Evolutionary conservation across 768 basidiomycete species (phyloP), one percentile per base, ranked within the genome.

Genomic region (Serendipita vermifera): DNA sequence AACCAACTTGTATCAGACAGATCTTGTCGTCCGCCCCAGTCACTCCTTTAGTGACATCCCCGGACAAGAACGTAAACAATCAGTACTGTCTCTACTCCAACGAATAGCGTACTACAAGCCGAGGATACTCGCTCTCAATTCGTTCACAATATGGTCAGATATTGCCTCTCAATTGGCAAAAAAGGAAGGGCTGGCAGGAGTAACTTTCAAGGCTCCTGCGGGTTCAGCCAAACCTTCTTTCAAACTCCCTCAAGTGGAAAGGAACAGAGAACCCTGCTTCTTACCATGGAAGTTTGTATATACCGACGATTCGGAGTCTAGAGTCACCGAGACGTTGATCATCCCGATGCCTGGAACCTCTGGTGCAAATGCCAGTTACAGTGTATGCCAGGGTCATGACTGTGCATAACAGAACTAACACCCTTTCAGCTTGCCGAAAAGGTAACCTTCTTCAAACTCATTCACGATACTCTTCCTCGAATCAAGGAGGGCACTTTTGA

Each of bases 111-210:
- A n/a, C 5, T 51, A 26, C 46, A 51, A 51, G 32, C 46, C 46
- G n/a, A 20, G 46, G 22, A 29, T 51, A 26, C 20, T 51, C 20
- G 46, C 46, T 15, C 31, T 51, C 20, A 51, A 51, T 5, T 51
- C 46, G 46, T 51, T 51, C 31, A n/a, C 46, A 15, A 51, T 51
- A 22, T 51, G 46, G 46, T 26, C 20, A 15, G 46, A 51, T 26
- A 51, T 51, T 51, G 46, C 46, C 5, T 22, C 17, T 29, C 15
- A 51, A 29, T 15, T 15, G 11, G 46, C 15, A 9, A 20, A 26
- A 29, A n/a, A 9, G n/a, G 46, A 22, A 7, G 24, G n/a, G 7
- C 26, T 22, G 29, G 9, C 46, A 20, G n/a, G 22, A 7, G 27
- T 51, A 20, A 51, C 9, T 9, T n/a, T 51, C 15, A 29, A 51